Percentiles rank a stretch among this genome's conserved stretches.
These are phyloP conservation scores for Trichosporon ovoides DNA, from an alignment of 1,284 basidiomycete species.

Conservation along the genomic window DNA sequence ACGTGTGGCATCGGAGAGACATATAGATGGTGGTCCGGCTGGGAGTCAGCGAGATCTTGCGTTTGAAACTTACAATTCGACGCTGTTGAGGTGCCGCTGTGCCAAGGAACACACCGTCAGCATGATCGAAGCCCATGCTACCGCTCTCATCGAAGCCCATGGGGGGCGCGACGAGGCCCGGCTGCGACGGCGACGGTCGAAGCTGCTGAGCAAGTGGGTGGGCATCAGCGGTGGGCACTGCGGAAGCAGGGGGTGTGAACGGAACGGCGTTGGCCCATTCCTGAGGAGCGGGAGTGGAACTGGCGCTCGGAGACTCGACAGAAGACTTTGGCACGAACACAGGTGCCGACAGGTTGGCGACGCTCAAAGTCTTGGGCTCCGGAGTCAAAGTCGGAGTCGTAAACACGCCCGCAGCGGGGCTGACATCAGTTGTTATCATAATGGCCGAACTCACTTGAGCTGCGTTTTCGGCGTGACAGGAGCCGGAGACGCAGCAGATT, in stretches of 20 bases:
- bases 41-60: constrained; percentile 10
- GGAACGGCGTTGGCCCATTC: constrained; percentile 19
- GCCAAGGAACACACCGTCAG: constrained; percentile 52
- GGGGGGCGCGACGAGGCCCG: not conserved
- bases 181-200: not conserved
- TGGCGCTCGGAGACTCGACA: constrained; percentile 17
- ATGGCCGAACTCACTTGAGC: constrained; percentile 11
- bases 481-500: not conserved
- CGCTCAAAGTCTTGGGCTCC: constrained; percentile 50
- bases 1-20: constrained; percentile 59
- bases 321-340: constrained; percentile 73
- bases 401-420: not conserved
- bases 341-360: constrained; percentile 55
- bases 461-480: constrained; percentile 13
- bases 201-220: not conserved
- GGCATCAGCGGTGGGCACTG: not conserved
- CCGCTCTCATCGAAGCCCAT: not conserved
- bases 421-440: not conserved
- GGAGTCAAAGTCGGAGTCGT: constrained; percentile 1
- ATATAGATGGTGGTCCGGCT: constrained; percentile 92
- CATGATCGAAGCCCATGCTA: constrained; percentile 28
- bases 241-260: constrained; percentile 12
- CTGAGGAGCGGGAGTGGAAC: not conserved
- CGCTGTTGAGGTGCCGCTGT: constrained; percentile 51
- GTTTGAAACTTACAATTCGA: constrained; percentile 58